These are phyloP conservation scores for Allomyces arbusculus DNA, from an alignment of 192 early-diverging fungal species.

Conservation along the genomic window DNA sequence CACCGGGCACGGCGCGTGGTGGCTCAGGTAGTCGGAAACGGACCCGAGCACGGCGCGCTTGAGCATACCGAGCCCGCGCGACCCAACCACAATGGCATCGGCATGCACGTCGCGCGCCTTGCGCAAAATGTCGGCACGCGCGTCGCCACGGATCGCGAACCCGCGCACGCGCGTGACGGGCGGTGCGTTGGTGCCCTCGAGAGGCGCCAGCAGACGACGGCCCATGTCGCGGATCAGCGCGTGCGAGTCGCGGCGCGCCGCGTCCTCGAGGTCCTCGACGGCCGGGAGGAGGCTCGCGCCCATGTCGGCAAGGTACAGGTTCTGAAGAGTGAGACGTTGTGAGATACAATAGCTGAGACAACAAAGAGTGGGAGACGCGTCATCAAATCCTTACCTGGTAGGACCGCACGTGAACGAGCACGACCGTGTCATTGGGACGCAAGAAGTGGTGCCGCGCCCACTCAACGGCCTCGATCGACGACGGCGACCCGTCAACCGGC, in stretches of 20 bases:
- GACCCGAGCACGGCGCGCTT: neutral
- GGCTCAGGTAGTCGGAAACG: neutral
- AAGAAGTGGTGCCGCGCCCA: no score
- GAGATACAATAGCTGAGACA: no score
- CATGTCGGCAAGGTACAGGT: no score
- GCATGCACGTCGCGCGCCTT: constrained; percentile 35
- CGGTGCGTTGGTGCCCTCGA: neutral
- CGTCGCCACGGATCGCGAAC: constrained; percentile 37
- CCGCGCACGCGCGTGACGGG: constrained; percentile 9
- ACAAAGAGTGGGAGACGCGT: no score
- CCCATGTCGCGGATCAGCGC: neutral
- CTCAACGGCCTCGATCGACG: no score
- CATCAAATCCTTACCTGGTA: no score
- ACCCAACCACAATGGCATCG: constrained; percentile 10
- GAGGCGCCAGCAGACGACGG: neutral
- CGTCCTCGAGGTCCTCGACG: neutral
- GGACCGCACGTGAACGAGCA: no score
- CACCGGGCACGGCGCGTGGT: neutral
- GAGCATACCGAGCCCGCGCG: neutral
- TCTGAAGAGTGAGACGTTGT: no score
- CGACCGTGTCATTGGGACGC: no score
- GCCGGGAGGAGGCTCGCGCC: neutral
- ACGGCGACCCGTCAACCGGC: no score
- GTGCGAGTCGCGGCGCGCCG: neutral
- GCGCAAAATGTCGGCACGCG: constrained; percentile 33